Conservation (phyloP, 2,329 filamentous ascomycete genomes). For the Coniochaeta sp. region DNA sequence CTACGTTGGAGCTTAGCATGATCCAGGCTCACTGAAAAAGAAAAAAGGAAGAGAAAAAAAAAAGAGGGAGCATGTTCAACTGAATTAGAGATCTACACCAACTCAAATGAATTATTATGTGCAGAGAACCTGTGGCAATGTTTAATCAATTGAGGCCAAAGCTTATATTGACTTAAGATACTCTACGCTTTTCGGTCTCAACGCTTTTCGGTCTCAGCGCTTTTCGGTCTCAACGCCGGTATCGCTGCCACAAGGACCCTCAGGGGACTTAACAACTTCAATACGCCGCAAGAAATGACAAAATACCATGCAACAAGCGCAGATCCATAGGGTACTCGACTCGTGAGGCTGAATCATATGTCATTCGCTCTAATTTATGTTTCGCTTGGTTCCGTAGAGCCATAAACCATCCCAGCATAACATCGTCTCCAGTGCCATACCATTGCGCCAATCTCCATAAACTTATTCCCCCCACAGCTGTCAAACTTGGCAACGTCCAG, state of each 20-base stretch:
- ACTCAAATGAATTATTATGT: too few species aligned
- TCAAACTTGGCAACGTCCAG: not conserved
- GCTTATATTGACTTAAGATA: not conserved
- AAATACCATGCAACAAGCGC: too few species aligned
- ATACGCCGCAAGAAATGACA: not conserved
- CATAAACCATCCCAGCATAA: not conserved
- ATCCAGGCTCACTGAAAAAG: too few species aligned
- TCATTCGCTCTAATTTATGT: not conserved
- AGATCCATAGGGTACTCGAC: too few species aligned
- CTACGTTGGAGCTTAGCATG: too few species aligned
- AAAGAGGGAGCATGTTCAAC: too few species aligned
- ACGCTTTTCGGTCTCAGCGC: not conserved
- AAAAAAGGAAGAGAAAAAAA: too few species aligned
- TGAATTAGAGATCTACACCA: too few species aligned
- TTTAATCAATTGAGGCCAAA: not conserved
- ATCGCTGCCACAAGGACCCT: too few species aligned
- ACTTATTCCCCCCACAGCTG: not conserved
- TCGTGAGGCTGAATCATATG: too few species aligned
- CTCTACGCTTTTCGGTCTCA: not conserved
- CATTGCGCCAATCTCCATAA: not conserved
- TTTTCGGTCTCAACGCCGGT: not conserved
- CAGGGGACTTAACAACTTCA: not conserved
- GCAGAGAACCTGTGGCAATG: not conserved
- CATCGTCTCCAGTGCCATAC: not conserved
- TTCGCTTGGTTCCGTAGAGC: not conserved